Base-by-base conservation (phyloP, 768 basidiomycete genomes). In the Auriscalpium vulgare region DNA sequence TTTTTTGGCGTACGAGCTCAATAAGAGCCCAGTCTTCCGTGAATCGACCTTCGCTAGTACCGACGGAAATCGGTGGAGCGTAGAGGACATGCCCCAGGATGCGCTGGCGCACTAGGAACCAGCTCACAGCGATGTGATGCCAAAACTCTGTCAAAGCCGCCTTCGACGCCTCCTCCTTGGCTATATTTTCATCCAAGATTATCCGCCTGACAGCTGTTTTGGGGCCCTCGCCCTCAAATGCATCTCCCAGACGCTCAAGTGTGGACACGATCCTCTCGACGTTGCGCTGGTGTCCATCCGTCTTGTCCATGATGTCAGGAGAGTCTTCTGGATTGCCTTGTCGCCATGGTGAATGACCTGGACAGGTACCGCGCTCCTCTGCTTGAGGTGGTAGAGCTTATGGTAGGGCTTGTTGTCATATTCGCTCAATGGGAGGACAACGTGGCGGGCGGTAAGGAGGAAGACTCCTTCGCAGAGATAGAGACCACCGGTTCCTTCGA, bases 401-500 rank as follows among this genome's bases (percentile, higher is more conserved):
- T 72, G 40, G 52, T 56, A 29, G 55, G 34, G 53, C 58, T 53
- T 65, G 64, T 72, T 67, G 35, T 34, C 36, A 53, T 53, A 62
- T 21, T 62, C 53, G 35, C 59, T 53, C 59, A 71, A 69, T 11
- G 74, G 71, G 52, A 63, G 65, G 56, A 64, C 69, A 49, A 75
- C 74, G 57, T 75, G 75, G 44, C 64, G 63, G 60, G 54, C 52
- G 34, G 73, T 74, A 47, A 74, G 62, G 53, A 70, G 13, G 53
- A 63, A 37, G 56, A 68, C 61, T 58, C 59, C 59, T 23, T 61
- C 51, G 61, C 67, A 63, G 62, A 70, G 51, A 63, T 66, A 76
- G 50, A 75, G 63, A 48, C 54, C 62, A 36, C 66, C 71, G 1
- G 75, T 75, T 54, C 75, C 73, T 59, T 74, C 75, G 40, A 45